A percentile compares a stretch with the other conserved stretches of the same genome.
These are phyloP conservation scores for Uronychia setigera DNA, from an alignment of 73 alveolate species.

Conservation along the genomic window DNA sequence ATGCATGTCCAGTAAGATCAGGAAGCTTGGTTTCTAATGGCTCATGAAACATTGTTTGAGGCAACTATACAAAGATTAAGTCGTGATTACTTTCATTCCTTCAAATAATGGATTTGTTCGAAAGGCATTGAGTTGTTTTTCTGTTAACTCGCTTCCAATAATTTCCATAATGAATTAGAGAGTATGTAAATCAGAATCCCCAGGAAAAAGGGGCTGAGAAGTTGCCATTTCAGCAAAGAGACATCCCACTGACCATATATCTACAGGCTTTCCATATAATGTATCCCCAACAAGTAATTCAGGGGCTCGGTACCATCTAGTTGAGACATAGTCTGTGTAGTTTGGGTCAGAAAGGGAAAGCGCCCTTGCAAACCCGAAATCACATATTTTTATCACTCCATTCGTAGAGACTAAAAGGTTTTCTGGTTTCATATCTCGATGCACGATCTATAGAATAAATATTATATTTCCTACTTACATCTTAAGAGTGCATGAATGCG, in stretches of 20 bases:
- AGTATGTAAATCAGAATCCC: constrained; percentile 56
- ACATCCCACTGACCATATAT: constrained; percentile 72
- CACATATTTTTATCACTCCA: constrained; percentile 53
- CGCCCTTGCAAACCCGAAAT: constrained; percentile 57
- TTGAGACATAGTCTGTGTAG: constrained; percentile 67
- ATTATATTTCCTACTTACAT: constrained; percentile 12
- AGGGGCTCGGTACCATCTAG: constrained; percentile 79
- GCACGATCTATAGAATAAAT: constrained; percentile 17
- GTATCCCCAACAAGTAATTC: constrained; percentile 62
- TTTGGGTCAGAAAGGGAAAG: constrained; percentile 9
- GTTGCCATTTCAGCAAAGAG: constrained; percentile 58
- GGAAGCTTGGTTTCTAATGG: constrained; percentile 7
- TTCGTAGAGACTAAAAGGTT: constrained; percentile 25
- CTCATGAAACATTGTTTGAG: constrained; percentile 12
- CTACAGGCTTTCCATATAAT: constrained; percentile 43
- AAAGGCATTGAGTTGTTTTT: constrained; percentile 25
- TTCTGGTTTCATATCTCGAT: constrained; percentile 61
- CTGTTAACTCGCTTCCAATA: constrained; percentile 35
- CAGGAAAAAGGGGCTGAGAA: constrained; percentile 68
- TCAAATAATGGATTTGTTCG: constrained; percentile 21
- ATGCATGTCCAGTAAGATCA: constrained; percentile 5
- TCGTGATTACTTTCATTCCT: constrained; percentile 12
- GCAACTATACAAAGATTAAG: neutral
- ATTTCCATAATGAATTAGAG: constrained; percentile 32
- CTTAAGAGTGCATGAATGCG: constrained; percentile 79